Percentiles rank a stretch among this genome's conserved stretches.
These are phyloP conservation scores for Talaromyces proteolyticus DNA, from an alignment of 495 filamentous ascomycete genomes.

Conservation along the genomic window DNA sequence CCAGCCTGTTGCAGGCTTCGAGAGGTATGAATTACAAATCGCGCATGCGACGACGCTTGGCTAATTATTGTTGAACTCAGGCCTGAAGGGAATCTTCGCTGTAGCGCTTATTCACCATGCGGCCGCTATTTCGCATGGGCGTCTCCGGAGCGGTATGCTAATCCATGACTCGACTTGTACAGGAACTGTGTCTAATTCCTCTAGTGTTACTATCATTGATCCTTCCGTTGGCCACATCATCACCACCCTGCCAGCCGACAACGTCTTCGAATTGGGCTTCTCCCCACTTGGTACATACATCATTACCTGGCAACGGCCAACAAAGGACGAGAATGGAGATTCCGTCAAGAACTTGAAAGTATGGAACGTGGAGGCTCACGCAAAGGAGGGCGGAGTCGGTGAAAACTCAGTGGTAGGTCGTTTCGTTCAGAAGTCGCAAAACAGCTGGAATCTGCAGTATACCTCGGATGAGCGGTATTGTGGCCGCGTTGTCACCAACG, in stretches of 20 bases:
- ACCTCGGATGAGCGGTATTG: conserved; percentile 88
- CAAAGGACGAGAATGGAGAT: conserved; percentile 88
- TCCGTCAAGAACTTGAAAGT: conserved; percentile 95
- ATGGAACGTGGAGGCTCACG: conserved; percentile 70
- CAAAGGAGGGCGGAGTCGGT: conserved; percentile 34
- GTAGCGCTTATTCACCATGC: conserved; percentile 89
- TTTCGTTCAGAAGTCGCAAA: conserved; percentile 93
- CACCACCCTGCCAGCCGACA: conserved; percentile 65
- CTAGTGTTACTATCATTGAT: conserved; percentile 75
- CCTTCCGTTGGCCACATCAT: conserved; percentile 73
- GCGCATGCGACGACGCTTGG: too few species aligned
- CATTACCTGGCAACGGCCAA: conserved; percentile 92
- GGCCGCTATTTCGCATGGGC: conserved; percentile 96
- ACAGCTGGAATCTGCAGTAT: conserved; percentile 97
- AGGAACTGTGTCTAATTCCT: background rate
- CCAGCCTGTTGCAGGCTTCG: conserved; percentile 76
- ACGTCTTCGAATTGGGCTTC: conserved; percentile 91
- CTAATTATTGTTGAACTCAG: too few species aligned
- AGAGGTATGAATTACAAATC: conserved; percentile 40
- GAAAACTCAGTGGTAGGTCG: conserved; percentile 66
- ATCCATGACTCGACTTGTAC: background rate
- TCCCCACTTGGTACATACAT: conserved; percentile 87
- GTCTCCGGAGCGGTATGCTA: conserved; percentile 65
- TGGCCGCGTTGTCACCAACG: conserved; percentile 89
- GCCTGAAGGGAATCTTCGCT: conserved; percentile 91